Evolutionary conservation across 305 asterid genomes (phyloP).

Genomic region (Fraxinus baroniana): DNA sequence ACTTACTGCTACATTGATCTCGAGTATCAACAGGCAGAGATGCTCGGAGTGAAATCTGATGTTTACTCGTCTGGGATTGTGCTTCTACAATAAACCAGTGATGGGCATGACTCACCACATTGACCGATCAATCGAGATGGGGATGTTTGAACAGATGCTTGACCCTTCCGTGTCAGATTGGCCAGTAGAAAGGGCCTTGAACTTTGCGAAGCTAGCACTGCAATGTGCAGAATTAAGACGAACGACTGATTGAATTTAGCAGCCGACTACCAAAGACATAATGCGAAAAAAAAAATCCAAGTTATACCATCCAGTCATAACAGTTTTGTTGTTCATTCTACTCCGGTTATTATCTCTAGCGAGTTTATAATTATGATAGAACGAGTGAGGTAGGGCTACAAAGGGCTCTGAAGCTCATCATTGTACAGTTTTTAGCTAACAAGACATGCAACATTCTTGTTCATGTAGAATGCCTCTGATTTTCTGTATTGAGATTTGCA

Average conservation of each 20-base stretch:
- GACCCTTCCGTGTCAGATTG: conserved; percentile 67
- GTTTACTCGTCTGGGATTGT: conserved; percentile 68
- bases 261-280: not conserved
- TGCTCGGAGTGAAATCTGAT: conserved; percentile 82
- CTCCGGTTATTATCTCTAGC: not conserved
- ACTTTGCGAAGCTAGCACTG: conserved; percentile 58
- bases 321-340: not conserved
- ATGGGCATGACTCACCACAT: conserved; percentile 71
- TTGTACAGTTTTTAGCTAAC: not conserved
- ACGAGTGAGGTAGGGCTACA: not conserved
- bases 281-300: not conserved
- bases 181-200: conserved; percentile 62
- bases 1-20: conserved; percentile 87
- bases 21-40: conserved; percentile 79
- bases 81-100: conserved; percentile 62
- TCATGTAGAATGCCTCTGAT: not conserved
- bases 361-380: not conserved
- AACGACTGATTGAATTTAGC: conserved; percentile 28
- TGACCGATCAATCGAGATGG: conserved; percentile 46
- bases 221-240: conserved; percentile 70
- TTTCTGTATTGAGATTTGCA: not conserved
- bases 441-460: not conserved
- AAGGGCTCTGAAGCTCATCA: conserved; percentile 7
- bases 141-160: conserved; percentile 46
- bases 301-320: not conserved